Conservation (phyloP, 768 basidiomycete species). For the Pleurotus pulmonarius region DNA sequence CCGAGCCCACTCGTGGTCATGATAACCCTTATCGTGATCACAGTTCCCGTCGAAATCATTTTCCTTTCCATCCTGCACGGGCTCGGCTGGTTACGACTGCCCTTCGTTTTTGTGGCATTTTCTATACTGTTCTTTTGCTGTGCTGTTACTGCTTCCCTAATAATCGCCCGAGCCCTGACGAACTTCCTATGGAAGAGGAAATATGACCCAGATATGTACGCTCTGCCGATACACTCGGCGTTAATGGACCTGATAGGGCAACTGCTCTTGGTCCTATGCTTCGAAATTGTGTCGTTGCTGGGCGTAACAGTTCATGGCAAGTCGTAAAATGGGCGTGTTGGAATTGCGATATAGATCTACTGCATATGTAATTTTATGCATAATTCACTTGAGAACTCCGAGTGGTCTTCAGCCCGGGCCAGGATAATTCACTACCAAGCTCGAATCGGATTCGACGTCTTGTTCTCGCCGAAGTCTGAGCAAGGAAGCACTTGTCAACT, state of each 20-base stretch:
- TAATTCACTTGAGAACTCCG: too few species aligned
- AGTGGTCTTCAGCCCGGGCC: too few species aligned
- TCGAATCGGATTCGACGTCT: too few species aligned
- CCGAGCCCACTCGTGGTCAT: conserved; percentile 53
- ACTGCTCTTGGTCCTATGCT: conserved; percentile 72
- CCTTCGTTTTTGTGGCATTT: conserved; percentile 62
- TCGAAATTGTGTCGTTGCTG: conserved; percentile 55
- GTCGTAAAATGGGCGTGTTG: too few species aligned
- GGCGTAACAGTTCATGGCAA: conserved; percentile 26
- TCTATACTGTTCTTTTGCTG: conserved; percentile 71
- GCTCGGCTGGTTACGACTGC: conserved; percentile 78
- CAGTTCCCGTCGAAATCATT: conserved; percentile 74
- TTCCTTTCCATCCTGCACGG: conserved; percentile 64
- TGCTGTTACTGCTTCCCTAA: conserved; percentile 65
- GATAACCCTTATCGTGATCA: conserved; percentile 67
- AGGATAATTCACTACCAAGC: too few species aligned
- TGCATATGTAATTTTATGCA: too few species aligned
- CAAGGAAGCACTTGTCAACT: too few species aligned
- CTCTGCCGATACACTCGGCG: conserved; percentile 89
- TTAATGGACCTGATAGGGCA: conserved; percentile 85
- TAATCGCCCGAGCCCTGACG: conserved; percentile 64
- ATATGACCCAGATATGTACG: conserved; percentile 89
- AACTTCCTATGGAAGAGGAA: conserved; percentile 73
- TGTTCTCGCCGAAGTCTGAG: too few species aligned
- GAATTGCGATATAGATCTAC: too few species aligned